Base-by-base conservation (phyloP, 2,329 filamentous ascomycete genomes). In the Zarea fungicola region DNA sequence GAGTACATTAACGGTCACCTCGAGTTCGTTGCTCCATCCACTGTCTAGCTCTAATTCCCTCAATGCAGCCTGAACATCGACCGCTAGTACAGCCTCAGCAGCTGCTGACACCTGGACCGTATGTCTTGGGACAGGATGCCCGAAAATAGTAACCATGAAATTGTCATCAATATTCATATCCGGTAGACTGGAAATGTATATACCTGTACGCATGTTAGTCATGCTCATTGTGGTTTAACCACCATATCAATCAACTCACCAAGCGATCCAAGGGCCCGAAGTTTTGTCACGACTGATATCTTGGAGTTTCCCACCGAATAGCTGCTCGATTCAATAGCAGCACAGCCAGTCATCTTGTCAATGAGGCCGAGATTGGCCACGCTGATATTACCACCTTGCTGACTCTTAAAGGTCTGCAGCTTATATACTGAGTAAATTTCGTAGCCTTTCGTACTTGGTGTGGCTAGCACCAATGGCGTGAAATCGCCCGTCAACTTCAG, bases 311-410 rank as follows among this genome's bases (percentile, higher is more conserved):
- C 36, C 83, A 62, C 28, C 76, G 76, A 37, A 84, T 76, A n/a
- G 23, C 78, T 74, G n/a, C 73, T 83, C 31, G 73, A 75, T 1
- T 85, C 71, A 7, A 96, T 76, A 0, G 89, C 90, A 1, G 89
- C 90, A 1, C 85, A 82, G 1, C 90, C 92, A 0, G 89, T 89
- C 87, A 97, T 95, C 66, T 96, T 96, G 2, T 80, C 86, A 4
- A 95, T 55, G 2, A 97, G 71, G 1, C 92, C 92, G 1, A 97
- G 66, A 16, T 85, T 83, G 1, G 88, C 83, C 2, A 91, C 72
- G 36, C 68, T 69, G 1, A 84, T 69, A 5, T 55, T 42, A 2
- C 54, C 55, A 28, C 57, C 52, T 19, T 58, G 59, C 18, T 63
- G 54, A n/a, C 68, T 70, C 1, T 69, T 65, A 54, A 92, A 83